Evolutionary conservation across 257 asterid species (phyloP).

Genomic region (Solanum ossicruentum): DNA sequence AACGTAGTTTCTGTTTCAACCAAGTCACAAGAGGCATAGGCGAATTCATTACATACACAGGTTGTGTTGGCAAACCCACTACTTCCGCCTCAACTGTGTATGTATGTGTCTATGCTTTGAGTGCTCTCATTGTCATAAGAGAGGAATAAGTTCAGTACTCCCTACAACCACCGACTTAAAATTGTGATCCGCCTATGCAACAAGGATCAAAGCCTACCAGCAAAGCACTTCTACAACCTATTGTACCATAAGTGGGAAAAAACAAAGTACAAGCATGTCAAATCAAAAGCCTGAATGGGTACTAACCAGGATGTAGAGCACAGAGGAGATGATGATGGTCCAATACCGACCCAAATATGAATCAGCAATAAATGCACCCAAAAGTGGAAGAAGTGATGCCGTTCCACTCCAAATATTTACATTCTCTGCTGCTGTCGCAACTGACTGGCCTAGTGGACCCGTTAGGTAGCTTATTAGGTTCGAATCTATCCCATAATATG

Average conservation of each 20-base stretch:
- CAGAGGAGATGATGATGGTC: constrained; percentile 21
- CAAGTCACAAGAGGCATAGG: not conserved
- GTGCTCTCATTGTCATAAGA: not conserved
- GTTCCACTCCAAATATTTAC: constrained; percentile 28
- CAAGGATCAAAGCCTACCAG: not conserved
- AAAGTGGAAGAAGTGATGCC: constrained; percentile 20
- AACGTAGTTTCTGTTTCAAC: not conserved
- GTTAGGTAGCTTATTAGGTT: constrained; percentile 30
- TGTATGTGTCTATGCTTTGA: not conserved
- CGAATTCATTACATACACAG: not conserved
- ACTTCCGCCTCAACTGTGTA: not conserved
- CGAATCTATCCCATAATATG: constrained; percentile 19
- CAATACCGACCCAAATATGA: constrained; percentile 26
- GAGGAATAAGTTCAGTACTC: not conserved
- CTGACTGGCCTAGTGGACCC: constrained; percentile 32
- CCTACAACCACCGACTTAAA: not conserved
- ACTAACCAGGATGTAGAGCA: constrained; percentile 27
- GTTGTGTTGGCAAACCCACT: not conserved
- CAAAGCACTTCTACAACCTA: not conserved
- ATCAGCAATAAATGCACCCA: constrained; percentile 34
- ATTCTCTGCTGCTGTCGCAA: constrained; percentile 25
- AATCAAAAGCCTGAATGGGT: not conserved
- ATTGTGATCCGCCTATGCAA: not conserved
- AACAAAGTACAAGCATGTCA: not conserved
- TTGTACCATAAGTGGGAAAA: not conserved